Evolutionary conservation across 805 yeast genomes (phyloP).

Genomic region (Metschnikowia cubensis): DNA sequence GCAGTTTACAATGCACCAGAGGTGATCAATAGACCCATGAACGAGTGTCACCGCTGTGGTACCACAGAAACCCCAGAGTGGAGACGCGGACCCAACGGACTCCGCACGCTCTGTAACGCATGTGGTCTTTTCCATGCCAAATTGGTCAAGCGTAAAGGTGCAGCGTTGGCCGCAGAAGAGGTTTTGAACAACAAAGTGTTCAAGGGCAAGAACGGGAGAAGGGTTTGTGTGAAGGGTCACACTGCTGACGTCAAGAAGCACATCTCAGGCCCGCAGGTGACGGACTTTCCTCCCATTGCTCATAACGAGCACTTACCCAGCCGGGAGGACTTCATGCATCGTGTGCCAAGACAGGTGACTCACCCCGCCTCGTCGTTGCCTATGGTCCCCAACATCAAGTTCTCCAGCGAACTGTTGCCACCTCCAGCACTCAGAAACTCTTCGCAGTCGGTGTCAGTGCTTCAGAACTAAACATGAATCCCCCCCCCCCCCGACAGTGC

Average conservation of each 20-base stretch:
- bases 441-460: constrained; percentile 2
- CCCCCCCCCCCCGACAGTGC: not conserved
- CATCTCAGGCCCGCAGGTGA: constrained; percentile 4
- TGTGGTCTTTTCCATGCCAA: constrained; percentile 44
- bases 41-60: constrained; percentile 43
- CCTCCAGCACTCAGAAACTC: constrained; percentile 2
- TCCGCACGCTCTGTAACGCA: constrained; percentile 42
- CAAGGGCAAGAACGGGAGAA: constrained; percentile 42
- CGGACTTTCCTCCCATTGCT: constrained; percentile 11
- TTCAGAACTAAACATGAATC: not conserved
- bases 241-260: constrained; percentile 4
- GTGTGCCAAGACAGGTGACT: not conserved
- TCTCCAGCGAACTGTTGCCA: not conserved
- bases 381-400: not conserved
- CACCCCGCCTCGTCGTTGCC: not conserved
- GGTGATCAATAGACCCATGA: constrained; percentile 21
- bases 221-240: constrained; percentile 33
- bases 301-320: not conserved
- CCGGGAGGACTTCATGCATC: not conserved
- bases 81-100: constrained; percentile 44
- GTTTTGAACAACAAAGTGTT: constrained; percentile 41
- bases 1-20: constrained; percentile 12
- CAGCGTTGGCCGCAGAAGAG: constrained; percentile 31
- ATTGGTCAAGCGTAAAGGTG: constrained; percentile 29
- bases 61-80: constrained; percentile 46